phyloP scores from a whole-genome alignment of 2,329 filamentous ascomycete genomes.

The Cladophialophora exuberans region DNA sequence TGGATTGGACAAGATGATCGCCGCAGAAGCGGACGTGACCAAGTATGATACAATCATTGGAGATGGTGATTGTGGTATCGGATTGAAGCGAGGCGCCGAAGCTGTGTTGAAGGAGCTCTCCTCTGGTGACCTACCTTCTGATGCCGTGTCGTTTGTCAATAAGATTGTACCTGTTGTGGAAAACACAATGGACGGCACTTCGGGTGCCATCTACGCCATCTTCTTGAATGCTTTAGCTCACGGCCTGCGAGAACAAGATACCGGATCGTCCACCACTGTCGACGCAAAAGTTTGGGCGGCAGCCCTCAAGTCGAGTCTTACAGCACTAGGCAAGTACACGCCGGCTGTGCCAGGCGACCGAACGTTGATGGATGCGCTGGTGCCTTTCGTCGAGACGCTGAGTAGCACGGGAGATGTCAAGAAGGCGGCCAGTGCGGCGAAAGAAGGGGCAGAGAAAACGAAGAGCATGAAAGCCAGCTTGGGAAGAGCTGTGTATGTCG shows the following conservation, averaged over 20 bases:
- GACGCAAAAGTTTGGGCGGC: slow-evolving; percentile 61
- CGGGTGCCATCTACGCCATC: slow-evolving; percentile 80
- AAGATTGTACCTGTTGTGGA: slow-evolving; percentile 67
- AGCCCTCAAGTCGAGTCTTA: slow-evolving; percentile 72
- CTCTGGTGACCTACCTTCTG: slow-evolving; percentile 51
- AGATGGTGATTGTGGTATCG: slow-evolving; percentile 87
- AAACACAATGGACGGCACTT: slow-evolving; percentile 73
- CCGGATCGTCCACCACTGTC: slow-evolving; percentile 48
- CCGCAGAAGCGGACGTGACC: slow-evolving; percentile 67
- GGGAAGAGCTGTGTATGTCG: slow-evolving; percentile 81
- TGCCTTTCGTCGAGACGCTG: slow-evolving; percentile 81
- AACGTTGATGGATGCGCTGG: slow-evolving; percentile 85
- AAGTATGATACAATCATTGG: slow-evolving; percentile 79
- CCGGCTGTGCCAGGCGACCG: slow-evolving; percentile 87
- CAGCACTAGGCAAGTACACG: slow-evolving; percentile 78
- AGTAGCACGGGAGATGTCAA: slow-evolving; percentile 66
- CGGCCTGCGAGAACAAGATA: slow-evolving; percentile 61
- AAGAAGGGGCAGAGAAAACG: slow-evolving; percentile 76
- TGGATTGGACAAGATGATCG: slow-evolving; percentile 63
- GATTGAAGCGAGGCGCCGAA: slow-evolving; percentile 84
- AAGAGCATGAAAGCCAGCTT: slow-evolving; percentile 91
- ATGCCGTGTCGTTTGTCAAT: slow-evolving; percentile 63
- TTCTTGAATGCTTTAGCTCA: slow-evolving; percentile 85
- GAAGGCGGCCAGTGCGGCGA: slow-evolving; percentile 74
- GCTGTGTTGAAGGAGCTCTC: slow-evolving; percentile 51